These are phyloP conservation scores for Hymenoscyphus fructigenus DNA, from an alignment of 2,329 filamentous ascomycete species.

Conservation along the genomic window DNA sequence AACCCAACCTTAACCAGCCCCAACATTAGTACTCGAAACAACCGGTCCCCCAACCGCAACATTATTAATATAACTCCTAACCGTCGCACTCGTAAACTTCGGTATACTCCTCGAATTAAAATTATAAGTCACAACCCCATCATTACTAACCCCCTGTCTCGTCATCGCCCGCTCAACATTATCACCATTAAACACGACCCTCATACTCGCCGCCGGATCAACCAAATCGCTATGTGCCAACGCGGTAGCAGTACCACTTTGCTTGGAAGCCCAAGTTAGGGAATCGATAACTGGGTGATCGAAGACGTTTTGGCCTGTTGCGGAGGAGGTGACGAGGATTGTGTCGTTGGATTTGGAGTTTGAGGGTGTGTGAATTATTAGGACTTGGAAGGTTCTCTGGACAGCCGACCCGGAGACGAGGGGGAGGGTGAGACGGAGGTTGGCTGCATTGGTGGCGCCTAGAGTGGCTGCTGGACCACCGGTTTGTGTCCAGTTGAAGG, in stretches of 20 bases:
- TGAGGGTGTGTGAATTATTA: background rate
- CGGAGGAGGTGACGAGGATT: background rate
- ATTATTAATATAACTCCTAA: background rate
- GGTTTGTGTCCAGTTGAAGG: background rate
- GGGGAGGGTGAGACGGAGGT: background rate
- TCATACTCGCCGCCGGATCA: background rate
- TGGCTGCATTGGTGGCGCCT: background rate
- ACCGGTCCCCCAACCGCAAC: background rate
- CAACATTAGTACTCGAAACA: background rate
- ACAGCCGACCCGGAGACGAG: background rate
- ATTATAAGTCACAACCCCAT: background rate
- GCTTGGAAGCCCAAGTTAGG: background rate
- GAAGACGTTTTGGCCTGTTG: background rate
- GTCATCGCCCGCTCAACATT: background rate
- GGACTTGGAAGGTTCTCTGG: background rate
- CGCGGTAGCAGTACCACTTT: background rate
- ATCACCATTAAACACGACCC: background rate
- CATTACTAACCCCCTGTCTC: background rate
- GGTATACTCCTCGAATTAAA: background rate
- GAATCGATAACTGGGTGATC: background rate
- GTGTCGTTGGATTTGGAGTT: background rate
- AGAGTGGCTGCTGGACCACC: background rate
- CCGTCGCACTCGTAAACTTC: background rate
- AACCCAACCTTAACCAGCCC: background rate
- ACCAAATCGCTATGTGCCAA: background rate